Base-by-base conservation (phyloP, 2,329 filamentous ascomycete species). In the Colletotrichum agaves region DNA sequence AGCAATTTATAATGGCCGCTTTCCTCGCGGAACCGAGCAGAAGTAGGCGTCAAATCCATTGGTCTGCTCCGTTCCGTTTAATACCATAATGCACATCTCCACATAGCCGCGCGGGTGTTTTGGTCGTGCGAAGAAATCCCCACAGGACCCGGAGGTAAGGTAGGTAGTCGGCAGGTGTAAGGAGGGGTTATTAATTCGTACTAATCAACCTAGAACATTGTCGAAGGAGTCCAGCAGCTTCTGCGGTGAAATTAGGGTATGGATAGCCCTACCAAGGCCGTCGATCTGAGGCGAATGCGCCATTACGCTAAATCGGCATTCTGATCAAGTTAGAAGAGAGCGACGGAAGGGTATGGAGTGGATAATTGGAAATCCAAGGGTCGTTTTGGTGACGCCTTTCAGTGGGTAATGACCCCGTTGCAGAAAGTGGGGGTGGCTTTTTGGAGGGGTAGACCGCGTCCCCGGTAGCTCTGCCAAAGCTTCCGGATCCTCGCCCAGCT, bases 351-450 rank as follows among this genome's bases (percentile, higher is more conserved):
- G 31, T 5, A 23, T 39, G 11, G 17, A 37, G 13, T 27, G 35
- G 17, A 50, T 12, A 31, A 4, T 3, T 33, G 10, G 33, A 33
- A 39, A 8, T 41, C 19, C 31, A 19, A 41, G 57, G 50, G 33
- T 53, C 33, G 27, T 53, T 39, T 17, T 53, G 27, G 50, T n/a
- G 50, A 37, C 50, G 41, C 6, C 33, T 57, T 49, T 52, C 19
- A 39, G 63, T 58, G 39, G 44, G 31, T 46, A 17, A 7, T 21
- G 19, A 39, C 41, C 23, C 35, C 46, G 46, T 58, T 67, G 50
- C 53, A 63, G 64, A 53, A 67, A 67, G 64, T 67, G 64, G 64
- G 64, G 63, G 31, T 44, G 37, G 35, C 33, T 2, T 21, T 43
- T 49, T 63, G 43, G 63, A 63, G 58, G 60, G 64, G 60, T 67